These are phyloP conservation scores for Peronosclerospora sorghi DNA, from an alignment of 352 stramenopile genomes.

Conservation along the genomic window DNA sequence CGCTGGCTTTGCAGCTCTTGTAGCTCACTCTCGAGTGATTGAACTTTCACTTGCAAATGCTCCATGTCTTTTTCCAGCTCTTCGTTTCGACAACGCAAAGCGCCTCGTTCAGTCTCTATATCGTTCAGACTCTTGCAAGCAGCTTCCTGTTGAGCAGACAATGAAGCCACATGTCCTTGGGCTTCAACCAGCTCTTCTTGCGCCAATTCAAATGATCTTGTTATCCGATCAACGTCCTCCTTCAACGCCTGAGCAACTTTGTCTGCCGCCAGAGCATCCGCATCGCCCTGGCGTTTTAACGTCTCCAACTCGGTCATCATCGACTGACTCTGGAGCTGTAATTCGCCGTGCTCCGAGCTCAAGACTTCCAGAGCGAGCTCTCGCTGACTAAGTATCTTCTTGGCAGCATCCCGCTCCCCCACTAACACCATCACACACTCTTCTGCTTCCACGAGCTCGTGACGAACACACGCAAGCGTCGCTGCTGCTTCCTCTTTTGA, in stretches of 20 bases:
- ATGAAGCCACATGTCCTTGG: conserved; percentile 6
- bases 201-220: conserved; percentile 10
- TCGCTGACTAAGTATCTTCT: conserved; percentile 23
- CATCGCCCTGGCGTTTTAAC: conserved; percentile 11
- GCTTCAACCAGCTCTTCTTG: conserved; percentile 10
- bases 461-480: conserved; percentile 10
- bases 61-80: conserved; percentile 5
- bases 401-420: conserved; percentile 23
- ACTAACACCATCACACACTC: conserved; percentile 24
- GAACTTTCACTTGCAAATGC: conserved; percentile 1
- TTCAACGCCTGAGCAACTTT: conserved; percentile 8
- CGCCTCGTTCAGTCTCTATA: conserved; percentile 6
- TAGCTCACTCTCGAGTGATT: conserved; percentile 14
- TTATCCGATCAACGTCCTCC: conserved; percentile 5
- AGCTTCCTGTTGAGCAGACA: conserved; percentile 12
- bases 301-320: conserved; percentile 18
- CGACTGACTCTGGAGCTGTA: conserved; percentile 28
- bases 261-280: conserved; percentile 13
- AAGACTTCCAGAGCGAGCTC: conserved; percentile 26
- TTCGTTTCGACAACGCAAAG: conserved; percentile 7
- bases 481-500: conserved; percentile 9
- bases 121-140: conserved; percentile 4
- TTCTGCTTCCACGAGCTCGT: conserved; percentile 24
- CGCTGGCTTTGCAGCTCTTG: conserved; percentile 15
- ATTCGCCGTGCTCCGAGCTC: conserved; percentile 23